These are phyloP conservation scores for Oryza officinalis DNA, from an alignment of 176 grass and related monocot species.

Conservation along the genomic window DNA sequence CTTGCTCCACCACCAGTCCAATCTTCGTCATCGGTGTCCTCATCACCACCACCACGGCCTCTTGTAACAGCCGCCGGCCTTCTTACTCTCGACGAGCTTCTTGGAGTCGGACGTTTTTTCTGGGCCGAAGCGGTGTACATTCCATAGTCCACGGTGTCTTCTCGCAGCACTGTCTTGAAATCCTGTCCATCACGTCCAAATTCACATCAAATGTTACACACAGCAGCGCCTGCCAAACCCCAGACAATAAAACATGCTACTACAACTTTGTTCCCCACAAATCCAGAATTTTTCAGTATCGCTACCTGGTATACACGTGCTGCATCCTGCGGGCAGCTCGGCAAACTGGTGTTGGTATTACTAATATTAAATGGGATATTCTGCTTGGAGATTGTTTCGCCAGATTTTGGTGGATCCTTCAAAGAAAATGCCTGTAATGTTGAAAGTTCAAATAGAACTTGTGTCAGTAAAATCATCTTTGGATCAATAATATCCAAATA, in stretches of 20 bases:
- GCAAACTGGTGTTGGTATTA: conserved; percentile 53
- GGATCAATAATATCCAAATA: conserved; percentile 26
- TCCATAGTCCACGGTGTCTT: conserved; percentile 88
- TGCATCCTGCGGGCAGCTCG: conserved; percentile 67
- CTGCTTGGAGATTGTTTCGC: conserved; percentile 79
- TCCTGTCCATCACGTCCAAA: conserved; percentile 51
- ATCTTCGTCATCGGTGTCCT: conserved; percentile 63
- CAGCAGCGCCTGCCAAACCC: background rate
- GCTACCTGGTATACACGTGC: conserved; percentile 74
- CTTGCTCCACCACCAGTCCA: conserved; percentile 67
- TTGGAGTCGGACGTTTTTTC: conserved; percentile 74
- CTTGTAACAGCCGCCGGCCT: conserved; percentile 41
- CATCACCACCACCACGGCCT: conserved; percentile 45
- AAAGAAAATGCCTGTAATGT: conserved; percentile 84
- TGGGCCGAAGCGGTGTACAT: conserved; percentile 55
- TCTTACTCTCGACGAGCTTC: conserved; percentile 62
- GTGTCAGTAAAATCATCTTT: conserved; percentile 19
- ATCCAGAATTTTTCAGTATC: conserved; percentile 29
- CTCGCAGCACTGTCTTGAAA: conserved; percentile 81
- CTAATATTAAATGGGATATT: conserved; percentile 76
- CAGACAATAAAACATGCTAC: conserved; percentile 9
- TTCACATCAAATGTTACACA: background rate
- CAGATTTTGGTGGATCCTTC: conserved; percentile 79
- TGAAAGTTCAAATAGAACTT: conserved; percentile 39
- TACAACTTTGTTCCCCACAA: conserved; percentile 4